Base-by-base conservation (phyloP, 257 asterid species). In the Penstemon eatonii region DNA sequence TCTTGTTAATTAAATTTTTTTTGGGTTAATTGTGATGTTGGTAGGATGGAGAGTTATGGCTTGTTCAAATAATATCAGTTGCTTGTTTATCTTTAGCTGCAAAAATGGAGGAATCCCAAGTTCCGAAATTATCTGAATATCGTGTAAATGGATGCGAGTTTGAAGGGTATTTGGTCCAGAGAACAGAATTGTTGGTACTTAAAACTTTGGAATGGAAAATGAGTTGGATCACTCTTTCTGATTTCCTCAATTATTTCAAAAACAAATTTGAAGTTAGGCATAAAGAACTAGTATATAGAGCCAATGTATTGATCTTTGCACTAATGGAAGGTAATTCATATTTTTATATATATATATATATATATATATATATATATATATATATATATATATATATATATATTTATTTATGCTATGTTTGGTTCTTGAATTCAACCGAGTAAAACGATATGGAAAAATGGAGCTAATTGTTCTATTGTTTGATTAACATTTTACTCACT, bases 1-100 rank as follows among this genome's bases (percentile, higher is more conserved):
- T 64, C 69, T 25, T 56, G 33, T 57, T 69, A 60, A 0, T 62
- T 19, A 5, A 46, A 3, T 43, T n/a, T 15, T 25, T 1, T 52
- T 8, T 67, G 10, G 63, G 38, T 25, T 73, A 47, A 3, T 53
- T 25, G 33, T 59, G 70, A 53, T 77, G 65, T 71, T 64, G 25
- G 44, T 78, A 85, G 88, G 71, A 69, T 53, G 81, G 71, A 25
- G 83, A 83, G 60, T 39, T 41, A 25, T 85, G 86, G 88, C 81
- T 79, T 55, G 59, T 81, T 60, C 75, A 81, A 56, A 71, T 85
- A 64, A 56, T 83, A 47, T 77, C 88, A 4, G 78, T 83, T 4
- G 88, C 88, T 59, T 83, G 91, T 70, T 75, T 85, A 69, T 81
- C 91, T 38, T 40, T 85, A 61, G 91, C 91, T 68, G 86, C 86